A percentile compares a stretch with the other conserved stretches of the same genome.
These are phyloP conservation scores for Cotoneaster glaucophyllus DNA, from an alignment of 306 rosid genomes.

Conservation along the genomic window DNA sequence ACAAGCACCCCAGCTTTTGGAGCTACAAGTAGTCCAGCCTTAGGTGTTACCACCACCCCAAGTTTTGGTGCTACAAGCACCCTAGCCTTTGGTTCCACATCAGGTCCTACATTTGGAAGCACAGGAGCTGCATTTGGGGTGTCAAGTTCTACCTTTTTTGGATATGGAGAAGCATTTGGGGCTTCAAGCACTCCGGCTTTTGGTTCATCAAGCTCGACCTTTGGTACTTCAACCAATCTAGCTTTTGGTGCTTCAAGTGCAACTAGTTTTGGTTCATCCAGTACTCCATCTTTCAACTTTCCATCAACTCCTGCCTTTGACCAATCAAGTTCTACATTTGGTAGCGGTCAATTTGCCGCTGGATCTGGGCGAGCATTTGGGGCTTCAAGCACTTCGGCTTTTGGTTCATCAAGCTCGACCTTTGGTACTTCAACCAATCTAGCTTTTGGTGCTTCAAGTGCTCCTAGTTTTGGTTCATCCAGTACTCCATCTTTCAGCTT, in stretches of 20 bases:
- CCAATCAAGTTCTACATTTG: no score
- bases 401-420: slow-evolving; percentile 33
- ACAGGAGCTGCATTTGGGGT: slow-evolving; percentile 55
- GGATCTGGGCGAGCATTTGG: slow-evolving; percentile 68
- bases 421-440: slow-evolving; percentile 52
- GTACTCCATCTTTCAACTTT: no score
- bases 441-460: slow-evolving; percentile 51
- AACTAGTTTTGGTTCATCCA: no score
- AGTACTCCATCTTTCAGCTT: slow-evolving; percentile 61
- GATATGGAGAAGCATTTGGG: slow-evolving; percentile 60
- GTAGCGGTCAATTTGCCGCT: no score
- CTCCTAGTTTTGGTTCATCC: slow-evolving; percentile 70
- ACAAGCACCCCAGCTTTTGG: slow-evolving; percentile 48
- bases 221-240: slow-evolving; percentile 27
- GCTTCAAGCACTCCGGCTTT: slow-evolving; percentile 42
- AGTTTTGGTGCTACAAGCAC: slow-evolving; percentile 36
- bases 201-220: slow-evolving; percentile 20
- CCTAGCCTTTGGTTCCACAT: slow-evolving; percentile 20
- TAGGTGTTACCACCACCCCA: slow-evolving; percentile 29
- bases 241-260: slow-evolving; percentile 57
- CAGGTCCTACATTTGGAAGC: slow-evolving; percentile 50
- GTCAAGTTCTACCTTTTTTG: no score
- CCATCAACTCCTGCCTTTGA: no score
- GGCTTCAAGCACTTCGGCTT: slow-evolving; percentile 49
- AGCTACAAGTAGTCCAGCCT: slow-evolving; percentile 49